Conservation (phyloP, 169 alveolate genomes). For the Plasmodium reichenowi region DNA sequence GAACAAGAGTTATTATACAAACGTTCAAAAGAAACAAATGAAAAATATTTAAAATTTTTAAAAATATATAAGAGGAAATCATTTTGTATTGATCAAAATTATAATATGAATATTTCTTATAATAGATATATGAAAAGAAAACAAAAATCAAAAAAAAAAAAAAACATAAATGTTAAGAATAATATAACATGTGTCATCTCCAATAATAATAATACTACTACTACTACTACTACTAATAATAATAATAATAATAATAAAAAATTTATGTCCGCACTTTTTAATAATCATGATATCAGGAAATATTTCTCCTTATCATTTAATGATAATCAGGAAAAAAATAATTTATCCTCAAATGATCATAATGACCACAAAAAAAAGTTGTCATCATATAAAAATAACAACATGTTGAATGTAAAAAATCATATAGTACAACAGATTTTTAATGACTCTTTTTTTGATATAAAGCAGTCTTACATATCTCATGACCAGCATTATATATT, state of each 20-base stretch:
- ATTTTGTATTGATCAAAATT: background rate
- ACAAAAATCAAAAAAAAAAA: background rate
- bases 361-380: too few relatives aligned
- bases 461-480: constrained; percentile 60
- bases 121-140: constrained; percentile 4
- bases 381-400: too few relatives aligned
- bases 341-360: background rate
- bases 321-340: background rate
- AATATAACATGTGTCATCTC: too few relatives aligned
- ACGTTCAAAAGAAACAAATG: background rate
- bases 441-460: constrained; percentile 30
- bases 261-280: too few relatives aligned
- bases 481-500: constrained; percentile 46
- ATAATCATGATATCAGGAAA: background rate
- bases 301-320: background rate
- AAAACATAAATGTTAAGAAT: background rate
- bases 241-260: too few relatives aligned
- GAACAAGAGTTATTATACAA: constrained; percentile 43
- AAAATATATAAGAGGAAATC: background rate
- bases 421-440: constrained; percentile 28
- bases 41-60: too few relatives aligned
- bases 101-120: constrained; percentile 12
- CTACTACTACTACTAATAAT: too few relatives aligned
- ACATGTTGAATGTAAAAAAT: constrained; percentile 35
- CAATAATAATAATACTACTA: too few relatives aligned